phyloP scores from a whole-genome alignment of 495 filamentous ascomycete genomes.

The Annulohypoxylon bovei region DNA sequence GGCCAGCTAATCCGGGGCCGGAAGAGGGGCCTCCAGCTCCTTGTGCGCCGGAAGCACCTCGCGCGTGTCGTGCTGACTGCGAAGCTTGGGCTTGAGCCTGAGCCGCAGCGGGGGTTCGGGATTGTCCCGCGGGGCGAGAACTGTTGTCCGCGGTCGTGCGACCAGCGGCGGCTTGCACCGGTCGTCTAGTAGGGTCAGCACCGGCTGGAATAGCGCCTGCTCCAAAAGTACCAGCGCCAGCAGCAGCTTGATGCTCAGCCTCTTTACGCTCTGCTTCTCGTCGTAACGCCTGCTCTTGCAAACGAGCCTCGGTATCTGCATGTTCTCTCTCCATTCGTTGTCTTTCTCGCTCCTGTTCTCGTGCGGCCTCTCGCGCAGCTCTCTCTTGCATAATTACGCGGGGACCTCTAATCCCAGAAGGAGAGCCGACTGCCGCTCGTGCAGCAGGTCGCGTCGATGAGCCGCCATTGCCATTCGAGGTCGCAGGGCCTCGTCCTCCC shows the following conservation, averaged over 20 bases:
- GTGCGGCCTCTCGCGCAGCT: conserved; percentile 69
- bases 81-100: conserved; percentile 33
- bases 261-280: conserved; percentile 52
- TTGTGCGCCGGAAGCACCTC: conserved; percentile 25
- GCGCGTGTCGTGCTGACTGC: conserved; percentile 28
- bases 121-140: conserved; percentile 23
- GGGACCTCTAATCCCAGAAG: conserved; percentile 65
- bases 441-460: conserved; percentile 54
- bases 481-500: conserved; percentile 61
- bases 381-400: conserved; percentile 82
- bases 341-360: conserved; percentile 66
- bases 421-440: conserved; percentile 58
- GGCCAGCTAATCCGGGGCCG: conserved; percentile 35
- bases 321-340: conserved; percentile 54
- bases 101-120: conserved; percentile 29
- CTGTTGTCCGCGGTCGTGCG: conserved; percentile 32
- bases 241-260: conserved; percentile 63
- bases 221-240: conserved; percentile 65
- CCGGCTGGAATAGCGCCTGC: conserved; percentile 32
- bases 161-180: conserved; percentile 35
- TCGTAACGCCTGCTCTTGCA: conserved; percentile 62
- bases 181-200: conserved; percentile 46
- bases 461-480: conserved; percentile 61
- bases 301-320: conserved; percentile 64
- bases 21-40: conserved; percentile 27